Evolutionary conservation across 2,329 filamentous ascomycete genomes (phyloP), one percentile per base, ranked within the genome.

Genomic region (Aspergillus hiratsukae): DNA sequence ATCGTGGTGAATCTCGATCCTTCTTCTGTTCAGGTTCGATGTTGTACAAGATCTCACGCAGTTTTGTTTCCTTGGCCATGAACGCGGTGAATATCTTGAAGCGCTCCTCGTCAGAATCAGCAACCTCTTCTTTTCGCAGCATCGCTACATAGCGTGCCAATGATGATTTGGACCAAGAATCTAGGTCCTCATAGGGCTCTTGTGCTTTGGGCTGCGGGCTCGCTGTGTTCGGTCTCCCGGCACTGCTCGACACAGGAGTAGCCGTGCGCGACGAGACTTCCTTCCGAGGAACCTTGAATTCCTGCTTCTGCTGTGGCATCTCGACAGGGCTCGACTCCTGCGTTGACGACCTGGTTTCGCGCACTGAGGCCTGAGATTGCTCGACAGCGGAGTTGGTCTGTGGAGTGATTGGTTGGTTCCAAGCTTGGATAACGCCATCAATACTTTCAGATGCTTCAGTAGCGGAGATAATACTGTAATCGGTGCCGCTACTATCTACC

Each of bases 91-190:
- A 84, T 0, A 81, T 75, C 55, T 79, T 79, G 60, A 79, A 79
- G 58, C 82, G 81, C 48, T 81, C 78, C 53, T 79, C 74, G 48
- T 83, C 78, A 2, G 74, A 73, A 41, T 76, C 66, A 49, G 76
- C 71, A 55, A 73, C 70, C 29, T 78, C 75, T 63, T 84, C 82
- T 52, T 78, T 76, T 50, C 78, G 76, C 25, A 84, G 71, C 80
- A 84, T 84, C 3, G 74, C 71, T 29, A 82, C 77, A 62, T 80
- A 84, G 45, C 81, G 74, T 51, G 80, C 77, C 49, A 84, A 66
- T 27, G 82, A 84, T 2, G 80, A 80, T 61, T 77, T 80, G 60
- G 79, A 83, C 79, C 82, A 83, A 2, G 80, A 78, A 58, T 83
- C 80, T n/a, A 84, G 71, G 60, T 82, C 81, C 25, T 74, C 76